Evolutionary conservation across 495 filamentous ascomycete genomes (phyloP).

Genomic region (Hyaloscypha variabilis): DNA sequence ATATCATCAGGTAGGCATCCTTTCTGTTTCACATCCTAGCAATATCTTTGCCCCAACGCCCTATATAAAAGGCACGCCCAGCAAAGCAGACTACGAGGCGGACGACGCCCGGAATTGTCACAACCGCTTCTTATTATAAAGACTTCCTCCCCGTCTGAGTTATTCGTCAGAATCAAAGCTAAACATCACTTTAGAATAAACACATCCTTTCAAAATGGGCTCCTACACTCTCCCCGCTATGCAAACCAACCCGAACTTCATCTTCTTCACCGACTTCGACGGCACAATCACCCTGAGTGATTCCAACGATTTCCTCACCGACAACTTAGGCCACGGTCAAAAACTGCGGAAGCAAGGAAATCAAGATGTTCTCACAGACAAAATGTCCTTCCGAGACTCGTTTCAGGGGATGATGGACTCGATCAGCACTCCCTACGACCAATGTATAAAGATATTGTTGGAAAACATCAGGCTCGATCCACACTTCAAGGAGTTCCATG

Average conservation of each 20-base stretch:
- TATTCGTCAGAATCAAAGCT: neutral
- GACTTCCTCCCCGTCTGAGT: neutral
- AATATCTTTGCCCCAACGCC: neutral
- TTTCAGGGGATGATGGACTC: conserved; percentile 90
- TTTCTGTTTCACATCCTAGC: neutral
- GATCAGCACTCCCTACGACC: conserved; percentile 72
- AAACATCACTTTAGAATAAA: neutral
- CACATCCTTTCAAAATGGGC: conserved; percentile 22
- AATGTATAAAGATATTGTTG: conserved; percentile 75
- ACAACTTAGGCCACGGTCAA: conserved; percentile 83
- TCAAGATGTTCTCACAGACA: conserved; percentile 67
- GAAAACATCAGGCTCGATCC: conserved; percentile 88
- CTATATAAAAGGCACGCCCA: neutral
- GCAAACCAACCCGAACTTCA: conserved; percentile 73
- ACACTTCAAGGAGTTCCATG: conserved; percentile 81
- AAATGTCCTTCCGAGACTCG: conserved; percentile 74
- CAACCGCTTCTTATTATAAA: too few relatives aligned
- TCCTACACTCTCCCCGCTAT: conserved; percentile 48
- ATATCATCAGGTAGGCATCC: neutral
- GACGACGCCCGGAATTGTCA: too few relatives aligned
- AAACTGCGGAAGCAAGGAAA: conserved; percentile 68
- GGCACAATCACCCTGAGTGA: conserved; percentile 91
- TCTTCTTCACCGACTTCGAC: conserved; percentile 98
- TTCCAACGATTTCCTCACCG: conserved; percentile 94
- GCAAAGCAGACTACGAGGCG: neutral